These are phyloP conservation scores for Wickerhamomyces sp. DNA, from an alignment of 1,139 yeast species.

Conservation along the genomic window DNA sequence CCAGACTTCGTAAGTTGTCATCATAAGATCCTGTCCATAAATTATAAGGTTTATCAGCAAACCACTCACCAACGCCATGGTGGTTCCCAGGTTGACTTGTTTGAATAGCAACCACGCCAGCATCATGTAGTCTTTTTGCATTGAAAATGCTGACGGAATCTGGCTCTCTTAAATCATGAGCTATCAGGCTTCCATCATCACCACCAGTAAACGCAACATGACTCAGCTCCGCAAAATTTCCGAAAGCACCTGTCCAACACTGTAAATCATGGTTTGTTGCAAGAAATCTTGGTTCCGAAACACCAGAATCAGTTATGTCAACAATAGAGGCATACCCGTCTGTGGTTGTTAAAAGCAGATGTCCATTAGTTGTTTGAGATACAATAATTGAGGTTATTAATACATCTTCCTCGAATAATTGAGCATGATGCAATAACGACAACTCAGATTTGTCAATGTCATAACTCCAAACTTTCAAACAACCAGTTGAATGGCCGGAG, in stretches of 20 bases:
- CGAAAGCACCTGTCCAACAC: conserved; percentile 87
- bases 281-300: conserved; percentile 12
- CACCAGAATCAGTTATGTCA: conserved; percentile 23
- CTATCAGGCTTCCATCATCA: conserved; percentile 74
- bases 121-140: conserved; percentile 63
- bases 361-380: conserved; percentile 35
- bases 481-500: conserved; percentile 82
- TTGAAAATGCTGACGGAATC: conserved; percentile 46
- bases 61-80: conserved; percentile 33
- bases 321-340: conserved; percentile 45
- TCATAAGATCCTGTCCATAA: conserved; percentile 94
- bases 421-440: conserved; percentile 27
- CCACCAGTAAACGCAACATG: conserved; percentile 83
- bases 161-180: conserved; percentile 63
- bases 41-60: conserved; percentile 38
- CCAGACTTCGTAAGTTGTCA: conserved; percentile 67
- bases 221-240: conserved; percentile 47
- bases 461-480: conserved; percentile 57
- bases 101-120: conserved; percentile 83
- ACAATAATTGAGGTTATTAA: conserved; percentile 68
- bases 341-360: conserved; percentile 51
- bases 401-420: conserved; percentile 42
- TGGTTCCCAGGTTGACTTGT: conserved; percentile 33
- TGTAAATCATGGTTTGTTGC: conserved; percentile 56
- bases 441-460: conserved; percentile 18